A percentile compares a stretch with the other conserved stretches of the same genome.
phyloP scores from a whole-genome alignment of 108 stramenopile species.

The Craspedostauros australis region DNA sequence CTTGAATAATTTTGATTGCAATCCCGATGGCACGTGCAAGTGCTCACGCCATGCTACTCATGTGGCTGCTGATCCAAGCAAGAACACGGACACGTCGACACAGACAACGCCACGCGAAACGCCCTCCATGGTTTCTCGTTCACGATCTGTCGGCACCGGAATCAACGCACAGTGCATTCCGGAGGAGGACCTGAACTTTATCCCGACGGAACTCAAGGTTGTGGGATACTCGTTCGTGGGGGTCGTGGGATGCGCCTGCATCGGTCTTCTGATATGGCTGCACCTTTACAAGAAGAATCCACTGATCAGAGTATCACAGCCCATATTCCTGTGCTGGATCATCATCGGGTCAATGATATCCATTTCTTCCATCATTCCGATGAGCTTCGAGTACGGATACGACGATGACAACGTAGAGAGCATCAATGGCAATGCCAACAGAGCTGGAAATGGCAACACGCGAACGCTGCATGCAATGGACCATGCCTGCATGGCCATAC shows the following conservation, averaged over 20 bases:
- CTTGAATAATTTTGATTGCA: too few relatives aligned
- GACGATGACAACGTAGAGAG: neutral
- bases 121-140: neutral
- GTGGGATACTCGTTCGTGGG: neutral
- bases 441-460: too few relatives aligned
- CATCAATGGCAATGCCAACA: too few relatives aligned
- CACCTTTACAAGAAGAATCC: slow-evolving; percentile 3
- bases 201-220: neutral
- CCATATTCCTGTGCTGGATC: slow-evolving; percentile 10
- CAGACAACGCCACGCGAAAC: neutral
- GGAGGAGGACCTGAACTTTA: slow-evolving; percentile 17
- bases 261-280: slow-evolving; percentile 18
- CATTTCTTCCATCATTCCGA: slow-evolving; percentile 23
- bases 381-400: slow-evolving; percentile 11
- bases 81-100: neutral
- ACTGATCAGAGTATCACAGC: slow-evolving; percentile 11
- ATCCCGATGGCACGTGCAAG: too few relatives aligned
- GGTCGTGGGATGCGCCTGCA: neutral
- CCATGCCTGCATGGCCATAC: slow-evolving; percentile 35
- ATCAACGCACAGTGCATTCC: slow-evolving; percentile 6
- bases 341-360: slow-evolving; percentile 4
- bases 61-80: neutral
- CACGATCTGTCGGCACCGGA: neutral
- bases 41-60: too few relatives aligned
- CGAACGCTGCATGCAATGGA: too few relatives aligned